Base-by-base conservation (phyloP, 192 early-diverging fungal species). In the Rhizoclosmatium globosum region DNA sequence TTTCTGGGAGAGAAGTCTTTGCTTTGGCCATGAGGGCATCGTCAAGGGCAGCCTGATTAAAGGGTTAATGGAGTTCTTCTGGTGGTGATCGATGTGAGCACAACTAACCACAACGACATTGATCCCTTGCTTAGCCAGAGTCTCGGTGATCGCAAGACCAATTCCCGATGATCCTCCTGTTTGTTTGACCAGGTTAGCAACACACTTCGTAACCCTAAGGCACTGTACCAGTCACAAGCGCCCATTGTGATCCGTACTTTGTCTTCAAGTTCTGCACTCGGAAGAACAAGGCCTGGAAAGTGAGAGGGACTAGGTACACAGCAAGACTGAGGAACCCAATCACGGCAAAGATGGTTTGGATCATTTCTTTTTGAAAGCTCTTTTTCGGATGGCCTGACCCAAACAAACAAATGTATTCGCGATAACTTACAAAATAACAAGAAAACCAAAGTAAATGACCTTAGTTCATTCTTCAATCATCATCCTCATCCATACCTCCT, bases 241-340 rank as follows among this genome's bases (percentile, higher is more conserved):
- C 89, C 89, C 89, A 68, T 4, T 78, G 59, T 13, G 89, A 87
- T 45, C 86, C 84, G 72, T 91, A 91, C 69, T 87, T 87, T 50
- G 82, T 76, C 71, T 87, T 86, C 71, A 91, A 76, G 82, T 91
- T 81, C 69, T 90, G 89, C 21, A 68, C 73, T 17, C 60, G 15
- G 60, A 43, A 74, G 60, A 74, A 70, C 2, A 59, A 7, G 21
- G 68, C 57, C 42, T 77, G 76, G 73, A 62, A 74, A 21, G 57
- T 19, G 21, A 72, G 21, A 13, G 71, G 71, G 2, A 31, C 71
- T 11, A 72, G 13, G 53, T 72, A 72, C 43, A 50, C 48, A 11
- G 68, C 50, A 46, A 47, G 31, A 42, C 68, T 56, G 21, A 70
- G 47, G 43, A 53, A 56, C 13, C 61, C 74, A 59, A 67, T 42